A percentile compares a stretch with the other conserved stretches of the same genome.
These are phyloP conservation scores for Diaporthe sp. DNA, from an alignment of 2,329 filamentous ascomycete species.

Conservation along the genomic window DNA sequence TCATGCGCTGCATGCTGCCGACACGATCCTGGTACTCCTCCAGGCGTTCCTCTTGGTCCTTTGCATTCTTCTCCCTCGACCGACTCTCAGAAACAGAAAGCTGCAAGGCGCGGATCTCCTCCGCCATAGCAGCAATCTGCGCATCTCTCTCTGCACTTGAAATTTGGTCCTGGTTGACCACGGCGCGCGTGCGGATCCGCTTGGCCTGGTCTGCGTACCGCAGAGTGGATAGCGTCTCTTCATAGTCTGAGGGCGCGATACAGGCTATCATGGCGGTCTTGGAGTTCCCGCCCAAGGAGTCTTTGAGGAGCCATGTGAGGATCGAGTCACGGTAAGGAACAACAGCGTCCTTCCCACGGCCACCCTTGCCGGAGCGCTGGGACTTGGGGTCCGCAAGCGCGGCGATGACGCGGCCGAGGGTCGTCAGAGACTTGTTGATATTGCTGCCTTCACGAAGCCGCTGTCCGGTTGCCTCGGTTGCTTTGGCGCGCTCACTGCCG, in stretches of 20 bases:
- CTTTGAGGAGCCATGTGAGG: slow-evolving; percentile 89
- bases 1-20: slow-evolving; percentile 89
- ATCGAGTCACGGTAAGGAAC: slow-evolving; percentile 95
- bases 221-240: slow-evolving; percentile 95
- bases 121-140: slow-evolving; percentile 93
- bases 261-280: slow-evolving; percentile 99
- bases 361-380: slow-evolving; percentile 64
- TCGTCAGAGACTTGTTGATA: slow-evolving; percentile 99
- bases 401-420: slow-evolving; percentile 94
- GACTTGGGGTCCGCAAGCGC: slow-evolving; percentile 85
- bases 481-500: slow-evolving; percentile 93
- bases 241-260: slow-evolving; percentile 95
- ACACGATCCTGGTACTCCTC: slow-evolving; percentile 97
- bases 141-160: slow-evolving; percentile 94
- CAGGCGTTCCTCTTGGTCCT: slow-evolving; percentile 84
- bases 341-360: slow-evolving; percentile 73
- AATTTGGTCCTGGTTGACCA: slow-evolving; percentile 96
- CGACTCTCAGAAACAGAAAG: slow-evolving; percentile 77
- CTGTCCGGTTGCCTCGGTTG: slow-evolving; percentile 93
- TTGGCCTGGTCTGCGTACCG: slow-evolving; percentile 99
- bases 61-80: slow-evolving; percentile 81
- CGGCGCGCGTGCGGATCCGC: slow-evolving; percentile 92
- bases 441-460: slow-evolving; percentile 95
- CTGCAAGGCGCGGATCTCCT: slow-evolving; percentile 90
- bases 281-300: slow-evolving; percentile 94